Base-by-base conservation (phyloP, 1,284 basidiomycete species). In the Puccinia novopanici region DNA sequence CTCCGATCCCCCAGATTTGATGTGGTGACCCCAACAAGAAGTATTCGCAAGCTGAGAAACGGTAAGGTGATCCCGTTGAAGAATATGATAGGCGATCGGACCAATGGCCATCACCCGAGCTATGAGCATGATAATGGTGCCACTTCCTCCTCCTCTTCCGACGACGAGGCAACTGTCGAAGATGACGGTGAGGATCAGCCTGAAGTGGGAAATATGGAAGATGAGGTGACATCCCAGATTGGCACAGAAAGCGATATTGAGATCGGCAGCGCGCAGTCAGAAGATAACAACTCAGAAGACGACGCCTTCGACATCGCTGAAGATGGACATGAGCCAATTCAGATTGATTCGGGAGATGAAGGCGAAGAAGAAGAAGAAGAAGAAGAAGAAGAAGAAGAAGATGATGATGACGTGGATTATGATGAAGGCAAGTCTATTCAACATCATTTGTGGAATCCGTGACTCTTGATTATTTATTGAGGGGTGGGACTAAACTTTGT, bases 221-320 rank as follows among this genome's bases (percentile, higher is more conserved):
- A 52, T 50, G 37, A 75, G 57, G 75, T 82, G 52, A 78, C 82
- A 50, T 22, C 48, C 75, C 81, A 83, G 37, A 81, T 19, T 2
- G 82, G 67, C 8, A 63, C n/a, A 37, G 42, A 52, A 15, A 30
- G 75, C 24, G 67, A 50, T 13, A 55, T 71, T 22, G 57, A 65
- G 1, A 42, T 71, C 24, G 2, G 22, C 40, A 48, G 65, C 22
- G 63, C 27, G 30, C 77, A 59, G 8, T 54, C 70, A 0, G 82
- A 82, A 24, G 52, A n/a, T 22, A 63, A 22, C 12, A 55, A 40
- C 54, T 77, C 71, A 37, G 45, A 65, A 17, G 73, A 30, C 27
- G 72, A 72, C 10, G 89, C 89, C 22, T 85, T 84, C 48, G 84
- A 86, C 76, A 83, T 84, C 30, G 82, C 84, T 34, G 84, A 84